Percentiles rank a stretch among this genome's conserved stretches.
Evolutionary conservation across 2,329 filamentous ascomycete genomes (phyloP).

Genomic region (Colletotrichum lupini): DNA sequence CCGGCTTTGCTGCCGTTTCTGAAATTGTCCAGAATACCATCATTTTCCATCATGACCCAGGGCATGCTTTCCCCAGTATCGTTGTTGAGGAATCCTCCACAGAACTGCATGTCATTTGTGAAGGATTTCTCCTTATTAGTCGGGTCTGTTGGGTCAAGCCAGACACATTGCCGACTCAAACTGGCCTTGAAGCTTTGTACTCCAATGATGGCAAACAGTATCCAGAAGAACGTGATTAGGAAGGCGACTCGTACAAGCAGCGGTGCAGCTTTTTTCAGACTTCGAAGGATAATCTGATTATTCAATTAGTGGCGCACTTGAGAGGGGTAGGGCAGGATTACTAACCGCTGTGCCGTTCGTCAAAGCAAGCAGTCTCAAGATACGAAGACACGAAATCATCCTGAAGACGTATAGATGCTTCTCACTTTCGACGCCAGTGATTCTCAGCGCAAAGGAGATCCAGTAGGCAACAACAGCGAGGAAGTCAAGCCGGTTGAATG

Average conservation of each 20-base stretch:
- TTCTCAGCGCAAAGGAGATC: slow-evolving; percentile 83
- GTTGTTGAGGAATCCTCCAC: slow-evolving; percentile 82
- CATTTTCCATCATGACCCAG: slow-evolving; percentile 66
- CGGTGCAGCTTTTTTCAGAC: slow-evolving; percentile 94
- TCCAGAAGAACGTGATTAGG: slow-evolving; percentile 96
- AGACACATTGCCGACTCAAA: slow-evolving; percentile 80
- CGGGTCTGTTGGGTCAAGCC: slow-evolving; percentile 73
- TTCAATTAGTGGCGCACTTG: slow-evolving; percentile 34
- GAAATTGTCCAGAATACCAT: slow-evolving; percentile 55
- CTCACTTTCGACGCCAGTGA: slow-evolving; percentile 74
- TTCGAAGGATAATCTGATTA: slow-evolving; percentile 85
- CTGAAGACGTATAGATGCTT: slow-evolving; percentile 89
- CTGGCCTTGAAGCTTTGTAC: slow-evolving; percentile 96
- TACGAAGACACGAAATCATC: slow-evolving; percentile 96
- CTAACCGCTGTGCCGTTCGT: slow-evolving; percentile 92
- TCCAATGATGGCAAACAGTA: slow-evolving; percentile 95
- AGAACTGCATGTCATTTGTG: slow-evolving; percentile 78
- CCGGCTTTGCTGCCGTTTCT: slow-evolving; percentile 60
- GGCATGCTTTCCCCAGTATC: slow-evolving; percentile 66
- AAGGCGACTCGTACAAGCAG: slow-evolving; percentile 93
- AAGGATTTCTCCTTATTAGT: slow-evolving; percentile 66
- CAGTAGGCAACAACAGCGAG: slow-evolving; percentile 95
- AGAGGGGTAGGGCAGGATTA: slow-evolving; percentile 27
- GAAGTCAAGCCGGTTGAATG: slow-evolving; percentile 96
- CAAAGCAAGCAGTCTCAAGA: slow-evolving; percentile 88